Evolutionary conservation across 1,139 yeast genomes (phyloP).

Genomic region (Zygoascus sp.): DNA sequence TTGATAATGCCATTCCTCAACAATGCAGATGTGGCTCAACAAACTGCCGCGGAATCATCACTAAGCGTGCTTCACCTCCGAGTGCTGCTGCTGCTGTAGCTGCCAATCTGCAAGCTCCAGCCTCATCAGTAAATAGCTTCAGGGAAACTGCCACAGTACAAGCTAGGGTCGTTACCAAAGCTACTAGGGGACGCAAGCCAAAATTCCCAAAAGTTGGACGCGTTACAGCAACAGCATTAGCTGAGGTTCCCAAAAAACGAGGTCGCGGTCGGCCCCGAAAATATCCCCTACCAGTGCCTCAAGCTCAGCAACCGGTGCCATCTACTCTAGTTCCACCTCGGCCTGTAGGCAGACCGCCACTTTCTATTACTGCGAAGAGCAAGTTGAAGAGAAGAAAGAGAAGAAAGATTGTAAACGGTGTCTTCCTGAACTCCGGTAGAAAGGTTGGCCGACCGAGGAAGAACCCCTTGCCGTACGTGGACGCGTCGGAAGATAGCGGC

Average conservation of each 20-base stretch:
- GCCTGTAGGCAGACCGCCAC: conserved; percentile 6
- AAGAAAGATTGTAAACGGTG: background rate
- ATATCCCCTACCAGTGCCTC: background rate
- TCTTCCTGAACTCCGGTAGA: background rate
- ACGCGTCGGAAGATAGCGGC: background rate
- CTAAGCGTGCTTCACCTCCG: conserved; percentile 17
- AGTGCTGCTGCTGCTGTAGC: background rate
- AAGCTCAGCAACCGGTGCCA: too few relatives aligned
- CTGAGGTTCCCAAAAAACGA: background rate
- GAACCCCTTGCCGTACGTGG: background rate
- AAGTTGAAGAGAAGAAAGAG: background rate
- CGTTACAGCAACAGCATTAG: too few relatives aligned
- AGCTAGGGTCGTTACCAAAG: too few relatives aligned
- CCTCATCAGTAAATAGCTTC: background rate
- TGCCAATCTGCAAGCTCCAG: background rate
- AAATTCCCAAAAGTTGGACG: too few relatives aligned
- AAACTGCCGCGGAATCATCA: conserved; percentile 39
- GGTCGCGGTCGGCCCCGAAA: conserved; percentile 1
- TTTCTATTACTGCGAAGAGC: background rate
- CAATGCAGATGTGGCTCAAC: conserved; percentile 38
- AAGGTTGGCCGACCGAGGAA: conserved; percentile 7
- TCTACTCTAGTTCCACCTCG: background rate
- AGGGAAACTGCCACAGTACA: too few relatives aligned
- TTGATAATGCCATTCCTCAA: conserved; percentile 38
- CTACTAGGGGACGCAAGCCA: too few relatives aligned